Conservation (phyloP, 352 stramenopile genomes). For the Thraustochytrium sp. region DNA sequence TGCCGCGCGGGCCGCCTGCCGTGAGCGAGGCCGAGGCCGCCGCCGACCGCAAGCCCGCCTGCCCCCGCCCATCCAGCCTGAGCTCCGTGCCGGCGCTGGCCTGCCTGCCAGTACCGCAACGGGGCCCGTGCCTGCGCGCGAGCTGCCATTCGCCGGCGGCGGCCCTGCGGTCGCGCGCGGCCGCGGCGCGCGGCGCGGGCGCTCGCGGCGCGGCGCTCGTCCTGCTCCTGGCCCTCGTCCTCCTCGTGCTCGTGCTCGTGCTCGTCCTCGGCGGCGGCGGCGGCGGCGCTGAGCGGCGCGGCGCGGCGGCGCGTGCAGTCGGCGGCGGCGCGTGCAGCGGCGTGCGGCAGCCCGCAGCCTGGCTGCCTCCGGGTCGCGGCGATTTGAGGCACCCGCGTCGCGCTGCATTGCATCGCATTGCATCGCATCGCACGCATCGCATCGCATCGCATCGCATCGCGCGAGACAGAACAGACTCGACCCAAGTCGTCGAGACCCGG, state of each 20-base stretch:
- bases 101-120: no score
- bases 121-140: no score
- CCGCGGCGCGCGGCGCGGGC: background rate
- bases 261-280: no score
- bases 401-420: no score
- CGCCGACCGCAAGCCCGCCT: no score
- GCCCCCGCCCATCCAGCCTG: no score
- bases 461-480: background rate
- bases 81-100: no score
- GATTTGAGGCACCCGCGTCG: no score
- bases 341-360: background rate
- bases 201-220: background rate
- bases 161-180: constrained; percentile 49
- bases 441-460: background rate
- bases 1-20: no score
- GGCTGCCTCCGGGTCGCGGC: background rate
- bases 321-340: background rate
- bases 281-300: no score
- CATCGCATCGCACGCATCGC: background rate
- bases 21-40: no score
- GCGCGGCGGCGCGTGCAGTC: no score
- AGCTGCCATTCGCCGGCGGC: constrained; percentile 85
- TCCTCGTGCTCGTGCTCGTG: background rate
- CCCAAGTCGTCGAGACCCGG: background rate
- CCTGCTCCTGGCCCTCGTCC: background rate